Evolutionary conservation across 2,329 filamentous ascomycete species (phyloP), one percentile per base, ranked within the genome.

Genomic region (Ophiocordyceps australis): DNA sequence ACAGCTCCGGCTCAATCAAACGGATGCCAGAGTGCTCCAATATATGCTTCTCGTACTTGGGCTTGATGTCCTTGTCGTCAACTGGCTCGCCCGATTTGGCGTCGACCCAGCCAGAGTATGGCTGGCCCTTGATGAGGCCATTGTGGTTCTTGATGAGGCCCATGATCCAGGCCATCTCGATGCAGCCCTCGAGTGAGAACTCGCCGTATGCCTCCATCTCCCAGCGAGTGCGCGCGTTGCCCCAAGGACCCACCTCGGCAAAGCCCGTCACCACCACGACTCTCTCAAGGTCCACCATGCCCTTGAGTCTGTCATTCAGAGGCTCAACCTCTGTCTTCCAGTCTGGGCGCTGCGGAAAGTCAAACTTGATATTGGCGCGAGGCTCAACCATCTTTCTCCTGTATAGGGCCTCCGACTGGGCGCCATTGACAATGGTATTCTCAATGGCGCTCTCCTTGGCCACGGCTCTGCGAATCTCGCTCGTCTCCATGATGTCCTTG

Each of bases 111-210:
- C 89, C 89, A 38, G 86, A 82, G 58, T 98, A 95, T 36, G 78
- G 78, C 59, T 92, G 78, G 49, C 89, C 89, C 62, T 98, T 98
- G 49, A 98, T 71, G 17, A 76, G 74, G 12, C 89, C 89, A 40
- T 95, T 95, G 62, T 93, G 81, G 53, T 98, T 92, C 65, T 86
- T 94, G 61, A 98, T 95, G 32, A 95, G 72, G 45, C 89, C 89
- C 86, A 95, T 98, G 52, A 98, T 82, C 89, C 89, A 98, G 17
- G 89, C 85, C 89, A 98, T 98, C 55, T 98, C 89, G 32, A 98
- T 77, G 43, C 89, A 95, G 17, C 89, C 89, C 53, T 98, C 91
- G 10, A 98, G 70, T 7, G 89, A 95, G 59, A 98, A 98, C 45
- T 93, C 70, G 46, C 89, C 89, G 38, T 85, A 74, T 2, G 89